Conservation (phyloP, 306 rosid species). For the Malus sieversii region DNA sequence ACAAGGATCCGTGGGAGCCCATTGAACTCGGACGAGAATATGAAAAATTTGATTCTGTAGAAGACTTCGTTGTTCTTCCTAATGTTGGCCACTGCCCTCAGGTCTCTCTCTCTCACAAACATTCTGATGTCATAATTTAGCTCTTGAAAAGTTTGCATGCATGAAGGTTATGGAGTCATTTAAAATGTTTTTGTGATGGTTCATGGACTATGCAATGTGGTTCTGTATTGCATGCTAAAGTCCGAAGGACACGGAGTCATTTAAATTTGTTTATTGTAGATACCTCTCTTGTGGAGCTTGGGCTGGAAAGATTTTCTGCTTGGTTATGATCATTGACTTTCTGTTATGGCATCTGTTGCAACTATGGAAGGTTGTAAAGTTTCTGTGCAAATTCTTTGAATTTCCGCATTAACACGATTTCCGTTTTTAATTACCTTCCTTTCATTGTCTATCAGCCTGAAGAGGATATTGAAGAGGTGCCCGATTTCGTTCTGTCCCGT, state of each 20-base stretch:
- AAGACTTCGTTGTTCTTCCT: constrained; percentile 77
- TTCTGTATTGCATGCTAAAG: background rate
- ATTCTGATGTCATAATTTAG: background rate
- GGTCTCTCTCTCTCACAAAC: constrained; percentile 33
- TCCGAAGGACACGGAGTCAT: background rate
- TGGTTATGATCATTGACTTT: too few relatives aligned
- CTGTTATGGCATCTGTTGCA: too few relatives aligned
- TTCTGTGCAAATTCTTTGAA: too few relatives aligned
- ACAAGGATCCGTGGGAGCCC: constrained; percentile 99
- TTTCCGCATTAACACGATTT: too few relatives aligned
- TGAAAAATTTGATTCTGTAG: constrained; percentile 59
- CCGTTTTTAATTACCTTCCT: too few relatives aligned
- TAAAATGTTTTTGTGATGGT: background rate
- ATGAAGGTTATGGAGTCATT: background rate
- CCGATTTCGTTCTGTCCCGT: too few relatives aligned
- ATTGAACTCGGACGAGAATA: constrained; percentile 68
- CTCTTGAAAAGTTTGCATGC: background rate
- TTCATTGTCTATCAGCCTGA: too few relatives aligned
- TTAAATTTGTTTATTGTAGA: too few relatives aligned
- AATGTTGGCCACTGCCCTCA: constrained; percentile 99
- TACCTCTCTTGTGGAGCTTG: too few relatives aligned
- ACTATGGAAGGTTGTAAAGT: too few relatives aligned
- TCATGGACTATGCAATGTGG: background rate
- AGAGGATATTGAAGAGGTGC: too few relatives aligned
- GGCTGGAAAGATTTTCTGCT: too few relatives aligned